Evolutionary conservation across 2,329 filamentous ascomycete genomes (phyloP), one percentile per base, ranked within the genome.

Genomic region (Cladosporium sp.): DNA sequence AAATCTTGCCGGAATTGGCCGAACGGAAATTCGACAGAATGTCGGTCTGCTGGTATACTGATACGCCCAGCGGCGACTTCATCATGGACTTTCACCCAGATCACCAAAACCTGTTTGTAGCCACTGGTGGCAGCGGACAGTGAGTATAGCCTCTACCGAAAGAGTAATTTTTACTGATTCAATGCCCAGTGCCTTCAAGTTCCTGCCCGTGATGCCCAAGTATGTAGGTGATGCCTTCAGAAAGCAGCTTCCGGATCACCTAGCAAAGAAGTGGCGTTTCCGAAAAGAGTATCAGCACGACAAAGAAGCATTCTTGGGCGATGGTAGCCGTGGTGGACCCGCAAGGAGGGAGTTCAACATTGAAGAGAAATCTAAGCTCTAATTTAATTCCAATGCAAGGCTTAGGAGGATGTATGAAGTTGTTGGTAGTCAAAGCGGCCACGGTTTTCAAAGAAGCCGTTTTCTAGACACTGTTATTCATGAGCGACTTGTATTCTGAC

Each of bases 91-190:
- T 72, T 37, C 74, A 80, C 42, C 77, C 79, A 0, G 66, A 63
- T 15, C 75, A 72, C 54, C 62, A 68, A n/a, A 75, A 77, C 0
- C 62, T 85, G 0, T 78, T 83, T 63, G 73, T 84, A 0, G 81
- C 80, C 3, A 83, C 81, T 0, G 82, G 80, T 1, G 83, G 83
- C 0, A 80, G 78, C 35, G 82, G 82, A 0, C 82, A 84, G 65
- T 67, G 50, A 63, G 64, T 62, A 2, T 2, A 17, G 9, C 3
- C 15, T n/a, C 5, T 1, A 5, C 2, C n/a, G 9, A 32, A 1
- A 22, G 5, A 25, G 20, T 36, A 28, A 45, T n/a, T 32, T 10
- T 9, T 5, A 9, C 28, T 32, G 8, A 32, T 9, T 10, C 28
- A 2, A 17, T 45, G 10, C 3, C 42, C 20, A 67, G 65, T 49